Percentiles rank a stretch among this genome's conserved stretches.
Conservation (phyloP, 2,329 filamentous ascomycete genomes). For the Fusarium hainanense region DNA sequence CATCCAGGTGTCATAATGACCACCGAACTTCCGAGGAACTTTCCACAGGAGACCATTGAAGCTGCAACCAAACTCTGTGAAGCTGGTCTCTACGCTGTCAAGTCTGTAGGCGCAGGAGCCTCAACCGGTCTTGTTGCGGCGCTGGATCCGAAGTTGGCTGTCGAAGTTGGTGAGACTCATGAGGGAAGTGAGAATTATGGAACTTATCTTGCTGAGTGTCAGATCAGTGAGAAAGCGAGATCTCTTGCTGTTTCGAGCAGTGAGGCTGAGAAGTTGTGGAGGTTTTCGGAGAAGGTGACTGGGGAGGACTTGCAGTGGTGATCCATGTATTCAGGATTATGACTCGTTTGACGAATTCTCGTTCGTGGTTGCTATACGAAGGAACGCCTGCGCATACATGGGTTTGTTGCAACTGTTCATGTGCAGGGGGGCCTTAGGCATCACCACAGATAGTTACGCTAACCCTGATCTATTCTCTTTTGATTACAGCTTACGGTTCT, state of each 20-base stretch:
- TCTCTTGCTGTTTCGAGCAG: slow-evolving; percentile 5
- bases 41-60: not conserved
- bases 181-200: slow-evolving; percentile 6
- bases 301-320: slow-evolving; percentile 4
- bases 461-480: no score
- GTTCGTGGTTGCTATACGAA: not conserved
- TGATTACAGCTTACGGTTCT: no score
- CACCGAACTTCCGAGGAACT: not conserved
- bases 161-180: not conserved
- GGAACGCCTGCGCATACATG: not conserved
- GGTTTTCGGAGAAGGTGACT: slow-evolving; percentile 8
- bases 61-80: not conserved
- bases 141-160: not conserved
- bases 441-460: no score
- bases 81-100: not conserved
- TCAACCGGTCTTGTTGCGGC: slow-evolving; percentile 19
- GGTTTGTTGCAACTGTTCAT: not conserved
- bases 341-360: not conserved
- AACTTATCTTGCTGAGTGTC: slow-evolving; percentile 1
- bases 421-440: no score
- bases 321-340: not conserved
- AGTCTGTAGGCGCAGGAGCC: not conserved
- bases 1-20: slow-evolving; percentile 11
- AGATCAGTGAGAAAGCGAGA: not conserved
- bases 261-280: slow-evolving; percentile 17